Percentiles rank a stretch among this genome's conserved stretches.
Conservation (phyloP, 2,329 filamentous ascomycete genomes). For the Colletotrichum sojae region DNA sequence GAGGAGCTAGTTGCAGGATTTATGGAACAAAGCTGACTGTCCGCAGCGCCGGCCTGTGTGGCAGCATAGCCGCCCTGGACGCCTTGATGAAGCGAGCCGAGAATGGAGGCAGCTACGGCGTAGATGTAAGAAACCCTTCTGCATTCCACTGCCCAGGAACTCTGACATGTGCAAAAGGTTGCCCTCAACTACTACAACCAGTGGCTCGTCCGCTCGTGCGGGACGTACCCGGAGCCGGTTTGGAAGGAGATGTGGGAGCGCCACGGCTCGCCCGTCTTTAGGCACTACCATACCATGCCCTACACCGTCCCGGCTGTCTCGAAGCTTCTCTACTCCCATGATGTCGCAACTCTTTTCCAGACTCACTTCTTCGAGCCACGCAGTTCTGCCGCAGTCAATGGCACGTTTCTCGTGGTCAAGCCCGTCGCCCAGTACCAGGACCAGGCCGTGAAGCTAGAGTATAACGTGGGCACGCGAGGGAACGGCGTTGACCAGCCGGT, state of each 20-base stretch:
- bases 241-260: constrained; percentile 60
- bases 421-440: constrained; percentile 57
- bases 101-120: constrained; percentile 44
- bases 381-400: constrained; percentile 33
- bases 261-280: constrained; percentile 62
- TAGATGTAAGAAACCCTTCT: constrained; percentile 40
- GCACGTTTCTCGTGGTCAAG: constrained; percentile 54
- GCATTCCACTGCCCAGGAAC: constrained; percentile 46
- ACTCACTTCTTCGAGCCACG: constrained; percentile 61
- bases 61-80: constrained; percentile 56
- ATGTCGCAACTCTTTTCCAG: constrained; percentile 55
- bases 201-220: constrained; percentile 56
- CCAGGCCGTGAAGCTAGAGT: constrained; percentile 54
- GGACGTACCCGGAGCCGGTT: constrained; percentile 52
- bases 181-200: constrained; percentile 59
- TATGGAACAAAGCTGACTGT: not conserved
- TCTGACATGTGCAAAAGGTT: constrained; percentile 38
- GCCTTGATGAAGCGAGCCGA: constrained; percentile 56
- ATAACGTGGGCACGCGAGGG: constrained; percentile 62
- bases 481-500: constrained; percentile 61
- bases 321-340: constrained; percentile 55
- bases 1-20: not conserved
- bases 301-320: constrained; percentile 54
- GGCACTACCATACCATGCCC: constrained; percentile 64
- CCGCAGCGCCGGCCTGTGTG: constrained; percentile 57